Base-by-base conservation (phyloP, 441 rosid species). In the Populus hybrid region DNA sequence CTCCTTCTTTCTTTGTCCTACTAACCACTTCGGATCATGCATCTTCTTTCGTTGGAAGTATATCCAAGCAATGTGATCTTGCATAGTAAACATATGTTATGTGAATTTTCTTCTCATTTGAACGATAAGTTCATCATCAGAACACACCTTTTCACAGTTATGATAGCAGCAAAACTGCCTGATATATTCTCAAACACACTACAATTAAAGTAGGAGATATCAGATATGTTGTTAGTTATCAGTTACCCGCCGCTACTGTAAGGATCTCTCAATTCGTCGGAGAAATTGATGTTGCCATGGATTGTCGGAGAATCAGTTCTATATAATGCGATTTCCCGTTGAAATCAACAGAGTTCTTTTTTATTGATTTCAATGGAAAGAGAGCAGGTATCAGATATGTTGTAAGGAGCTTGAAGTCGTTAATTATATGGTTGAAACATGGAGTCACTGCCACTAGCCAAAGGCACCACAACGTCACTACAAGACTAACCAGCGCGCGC, bases 401-500 rank as follows among this genome's bases (percentile, higher is more conserved):
- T 42, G 9, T 8, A 36, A 7, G 40, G 40, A 36, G 40, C 61
- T 84, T 30, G 85, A 94, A 92, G 0, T 63, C 38, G 3, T 75
- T 64, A 2, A 76, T 6, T 34, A 34, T 78, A 8, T 2, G 87
- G 71, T 74, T 78, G 91, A 61, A 87, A 88, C 93, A 92, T 87
- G 6, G 85, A 82, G 64, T 85, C 86, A 7, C 82, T 82, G 73
- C 82, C 89, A 67, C 77, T 71, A 28, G 88, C 91, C 2, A 88
- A 78, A 0, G 91, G 91, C 73, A 87, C 79, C 73, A 88, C 95
- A 28, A 92, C 70, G 78, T 89, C 95, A 73, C 81, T 89, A 74
- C 97, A 91, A 14, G 70, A 76, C 97, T 92, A 42, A 3, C 14
- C 42, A 35, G 10, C 9, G 9, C 40, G 9, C 40, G 40, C 40